Base-by-base conservation (phyloP, 345 rosid genomes). In the Boechera stricta region DNA sequence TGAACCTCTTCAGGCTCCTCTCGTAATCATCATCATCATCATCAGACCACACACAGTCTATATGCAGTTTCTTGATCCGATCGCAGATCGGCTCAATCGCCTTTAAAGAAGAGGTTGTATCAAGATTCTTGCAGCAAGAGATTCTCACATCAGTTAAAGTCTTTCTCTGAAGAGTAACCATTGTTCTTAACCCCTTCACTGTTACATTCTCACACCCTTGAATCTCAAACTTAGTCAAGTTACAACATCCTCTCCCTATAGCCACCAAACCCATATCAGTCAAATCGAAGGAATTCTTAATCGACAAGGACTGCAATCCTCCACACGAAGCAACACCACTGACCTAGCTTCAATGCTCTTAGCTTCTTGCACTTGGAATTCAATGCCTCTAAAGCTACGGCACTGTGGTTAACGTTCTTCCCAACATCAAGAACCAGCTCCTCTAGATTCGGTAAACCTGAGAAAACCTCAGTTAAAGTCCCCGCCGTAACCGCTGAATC, bases 151-250 rank as follows among this genome's bases (percentile, higher is more conserved):
- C 88, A 7, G 84, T 80, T 68, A 91, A 71, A 26, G 89, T 91
- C 73, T 71, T 76, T 0, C 61, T 56, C 18, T 81, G 85, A 59
- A 92, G 82, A 64, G 76, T 76, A 51, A 84, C 88, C 82, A 96
- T 60, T 0, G 90, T 86, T 66, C 93, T 84, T 76, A 93, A 62
- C 10, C 97, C 99, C 71, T 74, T 71, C 45, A 85, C 82, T 0
- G 94, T 91, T 18, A 93, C 87, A 69, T 82, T 86, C 80, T 86
- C 87, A 75, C 99, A 96, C 9, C 98, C 98, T 69, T 86, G 85
- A 68, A 92, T 79, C 76, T 96, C 97, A 73, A 96, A 91, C 80
- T 79, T 91, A 5, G 72, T 73, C 58, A 93, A 66, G 65, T 45
- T 83, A 13, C 84, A 69, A 71, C 98, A 93, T 1, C 98, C 95